Evolutionary conservation across 495 filamentous ascomycete species (phyloP).

Genomic region (Penicillium turbatum): DNA sequence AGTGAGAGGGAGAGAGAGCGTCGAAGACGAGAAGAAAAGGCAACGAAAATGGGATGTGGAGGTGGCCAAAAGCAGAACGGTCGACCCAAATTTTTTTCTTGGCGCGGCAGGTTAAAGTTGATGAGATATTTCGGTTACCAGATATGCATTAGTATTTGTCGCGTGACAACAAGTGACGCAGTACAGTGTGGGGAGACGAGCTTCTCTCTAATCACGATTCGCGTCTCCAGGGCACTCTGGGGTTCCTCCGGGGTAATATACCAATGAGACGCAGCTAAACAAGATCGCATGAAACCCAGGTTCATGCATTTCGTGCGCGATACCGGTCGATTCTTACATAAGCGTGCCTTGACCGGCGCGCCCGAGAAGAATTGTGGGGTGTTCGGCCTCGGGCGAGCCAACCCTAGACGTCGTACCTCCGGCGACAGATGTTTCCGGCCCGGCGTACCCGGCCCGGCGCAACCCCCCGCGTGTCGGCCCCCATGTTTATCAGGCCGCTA

Average conservation of each 20-base stretch:
- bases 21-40: conserved; percentile 12
- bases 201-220: background rate
- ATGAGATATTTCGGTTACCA: conserved; percentile 1
- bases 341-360: conserved; percentile 1
- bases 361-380: background rate
- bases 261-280: background rate
- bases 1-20: background rate
- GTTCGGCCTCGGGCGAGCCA: background rate
- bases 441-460: conserved; percentile 7
- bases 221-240: background rate
- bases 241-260: background rate
- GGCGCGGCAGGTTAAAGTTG: conserved; percentile 16
- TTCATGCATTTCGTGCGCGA: background rate
- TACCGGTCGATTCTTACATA: background rate
- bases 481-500: background rate
- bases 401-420: background rate
- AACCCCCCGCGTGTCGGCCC: background rate
- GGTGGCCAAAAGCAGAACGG: conserved; percentile 15
- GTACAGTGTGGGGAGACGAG: background rate
- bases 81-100: conserved; percentile 24
- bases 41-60: conserved; percentile 9
- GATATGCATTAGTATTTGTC: background rate
- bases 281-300: background rate
- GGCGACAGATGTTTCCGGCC: background rate
- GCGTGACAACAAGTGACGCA: background rate